phyloP scores from a whole-genome alignment of 805 yeast species.

The Pichia sporocuriosa region DNA sequence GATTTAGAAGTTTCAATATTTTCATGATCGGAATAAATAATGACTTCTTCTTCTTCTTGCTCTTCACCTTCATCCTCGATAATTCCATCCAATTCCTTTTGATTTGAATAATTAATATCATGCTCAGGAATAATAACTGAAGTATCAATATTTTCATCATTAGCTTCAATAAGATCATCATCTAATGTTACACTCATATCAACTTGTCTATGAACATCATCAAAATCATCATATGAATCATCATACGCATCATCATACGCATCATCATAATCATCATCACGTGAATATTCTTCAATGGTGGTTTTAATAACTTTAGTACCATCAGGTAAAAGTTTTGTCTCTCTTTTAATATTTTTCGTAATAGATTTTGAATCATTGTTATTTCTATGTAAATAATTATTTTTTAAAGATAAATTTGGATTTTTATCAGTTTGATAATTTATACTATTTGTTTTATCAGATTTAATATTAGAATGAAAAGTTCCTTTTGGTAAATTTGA shows the following conservation, averaged over 20 bases:
- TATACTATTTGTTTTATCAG: neutral
- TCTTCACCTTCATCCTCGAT: slow-evolving; percentile 9
- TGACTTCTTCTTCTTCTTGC: slow-evolving; percentile 12
- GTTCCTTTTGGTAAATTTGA: neutral
- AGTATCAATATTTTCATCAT: neutral
- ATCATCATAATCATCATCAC: slow-evolving; percentile 21
- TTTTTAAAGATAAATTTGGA: too few relatives aligned
- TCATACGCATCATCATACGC: slow-evolving; percentile 3
- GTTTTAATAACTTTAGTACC: slow-evolving; percentile 14
- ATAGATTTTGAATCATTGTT: slow-evolving; percentile 1
- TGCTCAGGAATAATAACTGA: too few relatives aligned
- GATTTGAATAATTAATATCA: neutral
- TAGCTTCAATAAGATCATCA: neutral
- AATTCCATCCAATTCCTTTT: slow-evolving; percentile 1
- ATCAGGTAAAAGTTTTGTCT: slow-evolving; percentile 12
- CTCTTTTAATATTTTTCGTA: slow-evolving; percentile 9
- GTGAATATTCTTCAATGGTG: slow-evolving; percentile 16
- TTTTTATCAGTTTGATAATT: neutral
- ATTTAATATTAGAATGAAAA: neutral
- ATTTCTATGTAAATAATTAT: too few relatives aligned
- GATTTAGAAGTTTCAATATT: slow-evolving; percentile 7
- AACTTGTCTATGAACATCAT: slow-evolving; percentile 6
- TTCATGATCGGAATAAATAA: slow-evolving; percentile 34
- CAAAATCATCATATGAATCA: slow-evolving; percentile 8
- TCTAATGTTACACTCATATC: slow-evolving; percentile 9